Conservation (phyloP, 192 early-diverging fungal genomes). For the Phlyctochytrium bullatum region DNA sequence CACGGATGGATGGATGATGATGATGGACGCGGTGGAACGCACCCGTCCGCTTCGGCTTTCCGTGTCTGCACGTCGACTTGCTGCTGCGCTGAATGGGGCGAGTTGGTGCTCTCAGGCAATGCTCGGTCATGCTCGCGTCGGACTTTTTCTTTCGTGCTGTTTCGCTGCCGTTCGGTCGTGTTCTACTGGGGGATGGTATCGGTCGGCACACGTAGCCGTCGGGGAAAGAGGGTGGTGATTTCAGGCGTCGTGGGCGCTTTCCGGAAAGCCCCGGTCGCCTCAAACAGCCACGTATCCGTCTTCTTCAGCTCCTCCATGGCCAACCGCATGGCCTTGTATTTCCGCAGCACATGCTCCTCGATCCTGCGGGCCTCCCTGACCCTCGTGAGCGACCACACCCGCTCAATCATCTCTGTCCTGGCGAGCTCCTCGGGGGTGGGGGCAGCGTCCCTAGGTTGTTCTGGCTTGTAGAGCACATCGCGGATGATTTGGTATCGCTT, state of each 20-base stretch:
- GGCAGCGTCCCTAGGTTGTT: slow-evolving; percentile 18
- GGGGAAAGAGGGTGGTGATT: slow-evolving; percentile 31
- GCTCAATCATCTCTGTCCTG: slow-evolving; percentile 18
- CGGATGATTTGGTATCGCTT: slow-evolving; percentile 33
- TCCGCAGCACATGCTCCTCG: slow-evolving; percentile 29
- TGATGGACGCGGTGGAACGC: no score
- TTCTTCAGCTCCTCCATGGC: slow-evolving; percentile 50
- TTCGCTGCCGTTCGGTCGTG: no score
- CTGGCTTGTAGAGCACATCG: slow-evolving; percentile 29
- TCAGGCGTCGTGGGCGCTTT: slow-evolving; percentile 15
- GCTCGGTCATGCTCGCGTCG: no score
- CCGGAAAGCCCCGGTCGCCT: slow-evolving; percentile 30
- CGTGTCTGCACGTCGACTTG: no score
- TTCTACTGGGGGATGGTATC: slow-evolving; percentile 49
- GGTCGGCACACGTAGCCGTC: slow-evolving; percentile 42
- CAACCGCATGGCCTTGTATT: slow-evolving; percentile 39
- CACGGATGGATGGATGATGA: no score
- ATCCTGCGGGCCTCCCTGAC: slow-evolving; percentile 32
- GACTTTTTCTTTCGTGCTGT: no score
- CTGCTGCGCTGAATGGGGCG: no score
- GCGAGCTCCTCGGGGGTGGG: neutral
- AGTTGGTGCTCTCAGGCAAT: no score
- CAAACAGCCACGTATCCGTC: slow-evolving; percentile 42
- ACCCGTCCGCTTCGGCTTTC: no score
- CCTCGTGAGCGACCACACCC: slow-evolving; percentile 38